These are phyloP conservation scores for Colletotrichum sp. DNA, from an alignment of 2,329 filamentous ascomycete species.

Conservation along the genomic window DNA sequence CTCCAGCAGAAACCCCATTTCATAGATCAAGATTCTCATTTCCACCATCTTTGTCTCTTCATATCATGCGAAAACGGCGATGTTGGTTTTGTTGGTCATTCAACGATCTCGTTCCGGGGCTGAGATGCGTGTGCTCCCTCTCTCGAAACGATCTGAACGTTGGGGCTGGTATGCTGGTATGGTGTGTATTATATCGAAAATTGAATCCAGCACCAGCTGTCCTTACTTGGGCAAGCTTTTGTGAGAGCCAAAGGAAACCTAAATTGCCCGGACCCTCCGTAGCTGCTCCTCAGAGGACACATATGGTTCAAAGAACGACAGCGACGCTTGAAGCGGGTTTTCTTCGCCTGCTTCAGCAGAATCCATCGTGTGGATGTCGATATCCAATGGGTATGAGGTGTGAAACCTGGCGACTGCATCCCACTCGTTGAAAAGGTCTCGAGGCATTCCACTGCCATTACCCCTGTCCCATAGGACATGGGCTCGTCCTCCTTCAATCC, in stretches of 20 bases:
- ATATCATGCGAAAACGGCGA: too few species aligned
- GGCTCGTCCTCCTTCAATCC: neutral
- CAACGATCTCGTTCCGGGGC: too few species aligned
- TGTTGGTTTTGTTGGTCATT: too few species aligned
- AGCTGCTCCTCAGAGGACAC: neutral
- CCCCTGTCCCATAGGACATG: neutral
- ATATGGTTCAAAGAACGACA: neutral
- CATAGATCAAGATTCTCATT: neutral
- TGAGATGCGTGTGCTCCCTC: too few species aligned
- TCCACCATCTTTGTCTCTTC: too few species aligned
- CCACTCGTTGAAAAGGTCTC: neutral
- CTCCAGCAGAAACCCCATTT: neutral
- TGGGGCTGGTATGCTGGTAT: too few species aligned
- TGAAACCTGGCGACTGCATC: neutral
- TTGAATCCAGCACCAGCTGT: too few species aligned
- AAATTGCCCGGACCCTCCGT: too few species aligned
- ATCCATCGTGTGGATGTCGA: neutral
- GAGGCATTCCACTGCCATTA: neutral
- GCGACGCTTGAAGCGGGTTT: neutral
- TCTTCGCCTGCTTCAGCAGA: neutral
- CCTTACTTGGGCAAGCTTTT: fast-evolving
- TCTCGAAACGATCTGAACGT: too few species aligned
- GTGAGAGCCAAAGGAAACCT: too few species aligned
- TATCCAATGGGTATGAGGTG: neutral
- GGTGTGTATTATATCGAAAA: too few species aligned